Evolutionary conservation across 371 early-diverging fungal genomes (phyloP).

Genomic region (Conidiobolus incongruus): DNA sequence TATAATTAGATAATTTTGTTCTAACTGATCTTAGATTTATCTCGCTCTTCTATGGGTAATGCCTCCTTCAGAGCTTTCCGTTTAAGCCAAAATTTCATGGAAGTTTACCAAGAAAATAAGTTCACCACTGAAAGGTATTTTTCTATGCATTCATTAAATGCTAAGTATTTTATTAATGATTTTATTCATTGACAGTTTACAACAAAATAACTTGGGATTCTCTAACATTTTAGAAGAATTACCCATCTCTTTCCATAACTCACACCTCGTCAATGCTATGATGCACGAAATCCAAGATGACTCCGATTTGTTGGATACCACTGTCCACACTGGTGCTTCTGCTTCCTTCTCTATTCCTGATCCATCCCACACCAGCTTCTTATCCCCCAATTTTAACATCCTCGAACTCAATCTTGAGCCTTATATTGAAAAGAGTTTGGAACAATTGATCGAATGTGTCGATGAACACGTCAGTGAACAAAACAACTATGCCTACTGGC

Average conservation of each 20-base stretch:
- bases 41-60: slow-evolving; percentile 65
- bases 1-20: not conserved
- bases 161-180: not conserved
- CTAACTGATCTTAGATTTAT: slow-evolving; percentile 28
- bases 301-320: slow-evolving; percentile 6
- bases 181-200: not conserved
- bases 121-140: slow-evolving; percentile 57
- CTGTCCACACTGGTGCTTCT: slow-evolving; percentile 11
- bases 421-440: slow-evolving; percentile 72
- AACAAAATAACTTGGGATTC: slow-evolving; percentile 38
- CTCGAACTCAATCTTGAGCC: slow-evolving; percentile 60
- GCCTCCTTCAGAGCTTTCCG: slow-evolving; percentile 73
- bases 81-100: slow-evolving; percentile 64
- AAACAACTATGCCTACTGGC: slow-evolving; percentile 84
- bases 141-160: not conserved
- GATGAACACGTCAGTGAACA: slow-evolving; percentile 81
- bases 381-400: slow-evolving; percentile 49
- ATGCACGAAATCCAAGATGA: slow-evolving; percentile 52
- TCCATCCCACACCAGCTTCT: slow-evolving; percentile 3
- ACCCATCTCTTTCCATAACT: slow-evolving; percentile 67
- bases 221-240: slow-evolving; percentile 74
- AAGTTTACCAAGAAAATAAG: slow-evolving; percentile 53
- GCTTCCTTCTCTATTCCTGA: slow-evolving; percentile 11
- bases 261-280: slow-evolving; percentile 54
- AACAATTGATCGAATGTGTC: slow-evolving; percentile 62